These are phyloP conservation scores for Teunomyces atbi DNA, from an alignment of 805 yeast genomes.

Conservation along the genomic window DNA sequence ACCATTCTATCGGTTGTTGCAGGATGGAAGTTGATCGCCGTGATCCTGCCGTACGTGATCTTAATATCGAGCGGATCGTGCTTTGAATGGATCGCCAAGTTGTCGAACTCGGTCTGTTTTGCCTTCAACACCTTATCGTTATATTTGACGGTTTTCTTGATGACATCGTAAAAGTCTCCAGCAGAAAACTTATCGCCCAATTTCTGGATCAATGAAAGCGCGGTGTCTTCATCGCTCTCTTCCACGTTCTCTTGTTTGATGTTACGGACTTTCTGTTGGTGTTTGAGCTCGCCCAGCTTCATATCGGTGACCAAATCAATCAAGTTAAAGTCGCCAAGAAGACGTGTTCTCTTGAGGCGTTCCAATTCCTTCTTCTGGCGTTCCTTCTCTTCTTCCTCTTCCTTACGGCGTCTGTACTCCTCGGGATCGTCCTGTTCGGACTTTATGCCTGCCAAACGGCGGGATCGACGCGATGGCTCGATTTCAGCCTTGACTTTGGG, in stretches of 20 bases:
- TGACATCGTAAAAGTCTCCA: constrained; percentile 67
- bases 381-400: constrained; percentile 33
- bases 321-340: constrained; percentile 64
- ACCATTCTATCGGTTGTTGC: constrained; percentile 57
- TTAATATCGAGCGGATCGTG: constrained; percentile 71
- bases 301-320: constrained; percentile 53
- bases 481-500: constrained; percentile 20
- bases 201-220: constrained; percentile 28
- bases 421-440: constrained; percentile 47
- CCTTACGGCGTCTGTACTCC: constrained; percentile 34
- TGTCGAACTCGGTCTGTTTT: constrained; percentile 53
- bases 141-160: constrained; percentile 26
- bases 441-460: constrained; percentile 72
- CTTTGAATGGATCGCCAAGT: constrained; percentile 49
- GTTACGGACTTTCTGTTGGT: constrained; percentile 25
- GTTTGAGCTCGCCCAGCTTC: constrained; percentile 33
- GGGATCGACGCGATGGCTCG: constrained; percentile 70
- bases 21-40: constrained; percentile 78
- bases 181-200: constrained; percentile 57
- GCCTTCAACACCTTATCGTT: constrained; percentile 43
- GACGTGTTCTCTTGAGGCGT: constrained; percentile 52
- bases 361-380: constrained; percentile 41
- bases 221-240: constrained; percentile 9
- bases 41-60: constrained; percentile 69
- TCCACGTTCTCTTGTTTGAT: constrained; percentile 5